These are phyloP conservation scores for Flammula alnicola DNA, from an alignment of 1,284 basidiomycete species.

Conservation along the genomic window DNA sequence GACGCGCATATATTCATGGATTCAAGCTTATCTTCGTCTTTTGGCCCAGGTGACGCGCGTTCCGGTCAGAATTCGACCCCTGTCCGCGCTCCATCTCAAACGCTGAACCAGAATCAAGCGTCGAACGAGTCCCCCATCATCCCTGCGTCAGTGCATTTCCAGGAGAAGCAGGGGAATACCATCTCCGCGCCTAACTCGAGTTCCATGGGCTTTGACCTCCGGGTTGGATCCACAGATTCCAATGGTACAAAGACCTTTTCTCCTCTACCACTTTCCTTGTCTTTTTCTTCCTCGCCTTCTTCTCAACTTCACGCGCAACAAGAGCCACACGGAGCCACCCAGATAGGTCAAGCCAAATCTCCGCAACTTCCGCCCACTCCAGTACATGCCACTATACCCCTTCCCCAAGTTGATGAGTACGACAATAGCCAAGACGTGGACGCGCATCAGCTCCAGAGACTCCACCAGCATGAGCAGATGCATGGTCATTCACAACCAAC, in stretches of 20 bases:
- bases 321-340: not conserved
- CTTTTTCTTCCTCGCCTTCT: constrained; percentile 15
- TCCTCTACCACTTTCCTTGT: constrained; percentile 16
- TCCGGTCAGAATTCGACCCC: constrained; percentile 1
- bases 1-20: constrained; percentile 28
- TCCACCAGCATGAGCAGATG: constrained; percentile 20
- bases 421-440: constrained; percentile 10
- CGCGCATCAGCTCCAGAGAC: constrained; percentile 21
- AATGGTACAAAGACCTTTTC: constrained; percentile 18
- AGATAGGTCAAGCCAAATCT: constrained; percentile 14
- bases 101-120: constrained; percentile 1
- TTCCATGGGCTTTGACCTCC: not conserved
- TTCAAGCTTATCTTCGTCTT: constrained; percentile 18
- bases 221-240: constrained; percentile 1
- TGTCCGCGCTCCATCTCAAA: not conserved
- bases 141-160: constrained; percentile 1
- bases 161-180: too few relatives aligned
- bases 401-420: constrained; percentile 29
- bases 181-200: not conserved
- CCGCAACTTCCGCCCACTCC: constrained; percentile 33
- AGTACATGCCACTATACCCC: constrained; percentile 33
- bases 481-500: constrained; percentile 5
- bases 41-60: constrained; percentile 10
- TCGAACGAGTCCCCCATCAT: constrained; percentile 8
- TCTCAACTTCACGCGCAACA: constrained; percentile 4